These are phyloP conservation scores for Epichloe coenophiala DNA, from an alignment of 2,329 filamentous ascomycete genomes.

Conservation along the genomic window DNA sequence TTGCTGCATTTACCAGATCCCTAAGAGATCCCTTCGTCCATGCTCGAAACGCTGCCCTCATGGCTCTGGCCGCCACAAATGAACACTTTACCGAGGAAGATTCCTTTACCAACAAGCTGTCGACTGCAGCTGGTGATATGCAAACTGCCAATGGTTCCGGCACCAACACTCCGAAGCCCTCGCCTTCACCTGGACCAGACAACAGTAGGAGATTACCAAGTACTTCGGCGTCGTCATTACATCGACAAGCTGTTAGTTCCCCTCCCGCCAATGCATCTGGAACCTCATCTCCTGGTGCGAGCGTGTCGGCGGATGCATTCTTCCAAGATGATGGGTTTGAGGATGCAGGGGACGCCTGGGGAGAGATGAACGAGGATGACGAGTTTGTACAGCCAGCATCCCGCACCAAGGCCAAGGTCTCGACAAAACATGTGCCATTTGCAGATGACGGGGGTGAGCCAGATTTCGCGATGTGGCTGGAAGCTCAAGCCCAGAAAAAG, in stretches of 20 bases:
- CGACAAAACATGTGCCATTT: constrained; percentile 38
- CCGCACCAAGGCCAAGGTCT: constrained; percentile 14
- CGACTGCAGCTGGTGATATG: constrained; percentile 76
- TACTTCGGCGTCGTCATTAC: constrained; percentile 43
- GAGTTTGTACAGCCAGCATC: constrained; percentile 23
- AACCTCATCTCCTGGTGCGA: constrained; percentile 32
- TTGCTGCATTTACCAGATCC: constrained; percentile 81
- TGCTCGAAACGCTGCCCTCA: constrained; percentile 74
- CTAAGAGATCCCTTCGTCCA: constrained; percentile 91
- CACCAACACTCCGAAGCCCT: constrained; percentile 26
- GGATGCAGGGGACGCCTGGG: constrained; percentile 66
- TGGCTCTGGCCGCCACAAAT: constrained; percentile 72
- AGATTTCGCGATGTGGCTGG: constrained; percentile 91
- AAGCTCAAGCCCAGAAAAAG: constrained; percentile 71
- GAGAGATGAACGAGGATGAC: constrained; percentile 46
- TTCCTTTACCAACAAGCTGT: constrained; percentile 90
- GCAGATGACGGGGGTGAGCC: constrained; percentile 66
- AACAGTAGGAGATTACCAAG: constrained; percentile 23
- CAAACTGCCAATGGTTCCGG: constrained; percentile 39
- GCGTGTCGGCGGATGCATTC: constrained; percentile 33
- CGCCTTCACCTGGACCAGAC: constrained; percentile 26
- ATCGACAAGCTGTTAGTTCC: constrained; percentile 45
- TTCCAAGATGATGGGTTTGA: constrained; percentile 43
- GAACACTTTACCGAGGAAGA: constrained; percentile 87
- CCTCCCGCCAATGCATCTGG: constrained; percentile 34